Evolutionary conservation across 2,329 filamentous ascomycete species (phyloP), one percentile per base, ranked within the genome.

Genomic region (Curvularia lunata): DNA sequence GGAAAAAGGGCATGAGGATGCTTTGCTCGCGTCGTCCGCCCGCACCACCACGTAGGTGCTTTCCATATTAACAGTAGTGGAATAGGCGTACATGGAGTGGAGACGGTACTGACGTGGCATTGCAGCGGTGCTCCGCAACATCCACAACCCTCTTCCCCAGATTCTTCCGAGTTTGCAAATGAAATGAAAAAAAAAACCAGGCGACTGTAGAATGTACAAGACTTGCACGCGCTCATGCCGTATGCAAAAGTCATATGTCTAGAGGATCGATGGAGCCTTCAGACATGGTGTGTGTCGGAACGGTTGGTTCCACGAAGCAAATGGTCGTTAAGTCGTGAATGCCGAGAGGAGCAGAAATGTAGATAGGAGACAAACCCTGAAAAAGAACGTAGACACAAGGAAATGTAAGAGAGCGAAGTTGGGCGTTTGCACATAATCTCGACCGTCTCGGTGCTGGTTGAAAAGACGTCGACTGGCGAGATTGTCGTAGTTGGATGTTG

Each of bases 401-500:
- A 73, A 67, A 75, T 49, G 43, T 40, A 32, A 54, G 62, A 57
- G 63, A 59, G 57, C 50, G 64, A 63, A 50, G 49, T 55, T 30
- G 37, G 56, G 49, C 45, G 34, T 55, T 42, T 50, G 32, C 25
- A 28, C 8, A 25, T 58, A 50, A 53, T 49, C 52, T 25, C 28
- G 43, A 28, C 34, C 54, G 28, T 51, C 49, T 54, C 38, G 41
- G 41, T 65, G 79, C 81, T 68, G 71, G 75, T 58, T 69, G 76
- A 64, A 66, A 68, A 23, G 80, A 80, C 82, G 3, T 89, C n/a
- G 3, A 89, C n/a, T 81, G 80, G 1, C 85, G 89, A 84, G 7
- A 90, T 59, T 59, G 54, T 48, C 58, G 57, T 41, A 34, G 54
- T 58, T 55, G 45, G 47, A 43, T 56, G 55, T 63, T 56, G 52